A percentile compares a stretch with the other conserved stretches of the same genome.
Evolutionary conservation across 345 rosid genomes (phyloP).

Genomic region (Viola odorata): DNA sequence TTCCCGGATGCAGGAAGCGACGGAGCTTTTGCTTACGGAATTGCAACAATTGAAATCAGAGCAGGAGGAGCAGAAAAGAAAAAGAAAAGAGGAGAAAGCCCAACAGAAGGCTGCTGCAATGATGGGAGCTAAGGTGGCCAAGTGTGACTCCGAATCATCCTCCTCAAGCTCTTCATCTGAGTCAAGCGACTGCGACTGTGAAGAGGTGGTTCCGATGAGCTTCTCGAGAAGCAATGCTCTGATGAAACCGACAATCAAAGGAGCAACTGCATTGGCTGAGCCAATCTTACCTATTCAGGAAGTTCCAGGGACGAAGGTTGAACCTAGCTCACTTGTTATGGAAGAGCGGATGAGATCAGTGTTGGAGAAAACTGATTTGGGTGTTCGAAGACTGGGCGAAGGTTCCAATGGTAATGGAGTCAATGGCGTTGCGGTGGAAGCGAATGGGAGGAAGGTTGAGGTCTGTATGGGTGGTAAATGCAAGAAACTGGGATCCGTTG

Average conservation of each 20-base stretch:
- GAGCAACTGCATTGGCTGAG: not conserved
- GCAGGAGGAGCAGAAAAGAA: conserved; percentile 11
- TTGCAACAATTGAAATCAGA: conserved; percentile 10
- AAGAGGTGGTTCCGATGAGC: not conserved
- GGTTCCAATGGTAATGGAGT: too few species aligned
- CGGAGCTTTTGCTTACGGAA: conserved; percentile 12
- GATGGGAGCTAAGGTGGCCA: conserved; percentile 6
- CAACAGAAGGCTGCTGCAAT: conserved; percentile 10
- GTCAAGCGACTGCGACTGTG: conserved; percentile 18
- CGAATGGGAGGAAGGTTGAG: conserved; percentile 17
- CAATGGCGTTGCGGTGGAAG: too few species aligned
- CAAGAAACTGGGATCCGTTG: conserved; percentile 14
- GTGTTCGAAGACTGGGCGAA: too few species aligned
- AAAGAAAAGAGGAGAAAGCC: conserved; percentile 10
- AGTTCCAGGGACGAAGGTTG: not conserved
- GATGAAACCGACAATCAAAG: not conserved
- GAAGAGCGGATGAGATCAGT: not conserved
- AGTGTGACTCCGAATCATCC: too few species aligned
- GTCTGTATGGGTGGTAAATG: conserved; percentile 31
- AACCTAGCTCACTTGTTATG: not conserved
- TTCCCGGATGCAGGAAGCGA: conserved; percentile 15
- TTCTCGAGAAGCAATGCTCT: not conserved
- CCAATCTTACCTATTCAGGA: not conserved
- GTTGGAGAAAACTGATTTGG: not conserved
- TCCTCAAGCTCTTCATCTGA: conserved; percentile 11